Percentiles rank a stretch among this genome's conserved stretches.
Conservation (phyloP, 176 grass and related monocot genomes). For the Ampelocalamus luodianensis region DNA sequence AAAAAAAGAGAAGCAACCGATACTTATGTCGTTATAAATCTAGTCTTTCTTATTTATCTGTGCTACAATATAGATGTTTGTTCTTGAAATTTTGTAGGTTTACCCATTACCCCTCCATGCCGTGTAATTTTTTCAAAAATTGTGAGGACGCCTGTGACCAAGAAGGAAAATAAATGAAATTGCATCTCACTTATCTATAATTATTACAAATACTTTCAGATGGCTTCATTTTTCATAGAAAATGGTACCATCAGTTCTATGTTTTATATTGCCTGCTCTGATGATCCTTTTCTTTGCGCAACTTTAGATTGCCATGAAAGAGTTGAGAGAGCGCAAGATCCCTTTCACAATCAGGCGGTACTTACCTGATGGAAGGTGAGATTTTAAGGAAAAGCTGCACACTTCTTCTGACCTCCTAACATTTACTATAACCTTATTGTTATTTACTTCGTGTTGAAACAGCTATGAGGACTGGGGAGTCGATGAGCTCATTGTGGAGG, state of each 20-base stretch:
- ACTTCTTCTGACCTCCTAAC: neutral
- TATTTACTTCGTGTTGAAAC: slow-evolving; percentile 35
- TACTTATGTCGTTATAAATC: too few relatives aligned
- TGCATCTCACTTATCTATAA: neutral
- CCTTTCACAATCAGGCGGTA: slow-evolving; percentile 89
- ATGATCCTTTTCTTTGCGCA: neutral
- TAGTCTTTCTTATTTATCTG: neutral
- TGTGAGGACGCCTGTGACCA: too few relatives aligned
- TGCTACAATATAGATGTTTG: neutral
- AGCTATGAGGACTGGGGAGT: slow-evolving; percentile 88
- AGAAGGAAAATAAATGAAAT: slow-evolving; percentile 6
- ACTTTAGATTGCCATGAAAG: neutral
- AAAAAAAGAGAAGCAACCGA: too few relatives aligned
- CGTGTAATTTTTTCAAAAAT: neutral
- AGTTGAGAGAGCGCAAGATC: slow-evolving; percentile 34
- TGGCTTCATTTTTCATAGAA: neutral
- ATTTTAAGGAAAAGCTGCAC: neutral
- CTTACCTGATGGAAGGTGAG: slow-evolving; percentile 85
- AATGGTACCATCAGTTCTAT: neutral
- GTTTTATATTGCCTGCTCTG: neutral
- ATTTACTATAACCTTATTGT: neutral
- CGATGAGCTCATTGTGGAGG: slow-evolving; percentile 83
- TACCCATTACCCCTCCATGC: neutral
- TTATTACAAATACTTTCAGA: neutral
- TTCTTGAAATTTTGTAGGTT: slow-evolving; percentile 13